These are phyloP conservation scores for Zygosaccharomyces rouxii DNA, from an alignment of 805 yeast species.

Conservation along the genomic window DNA sequence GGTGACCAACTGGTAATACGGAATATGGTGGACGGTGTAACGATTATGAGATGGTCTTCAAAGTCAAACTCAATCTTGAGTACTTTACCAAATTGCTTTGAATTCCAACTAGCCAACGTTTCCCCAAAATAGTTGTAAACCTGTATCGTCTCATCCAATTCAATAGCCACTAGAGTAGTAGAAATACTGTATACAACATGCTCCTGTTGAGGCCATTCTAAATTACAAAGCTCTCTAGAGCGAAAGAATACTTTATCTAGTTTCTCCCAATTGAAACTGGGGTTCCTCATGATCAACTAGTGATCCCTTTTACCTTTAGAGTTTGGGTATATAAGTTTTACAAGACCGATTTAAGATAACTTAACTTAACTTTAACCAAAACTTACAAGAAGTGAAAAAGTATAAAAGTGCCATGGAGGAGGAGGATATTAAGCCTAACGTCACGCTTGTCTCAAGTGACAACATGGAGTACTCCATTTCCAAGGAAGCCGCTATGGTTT, in stretches of 20 bases:
- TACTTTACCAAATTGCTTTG: slow-evolving; percentile 16
- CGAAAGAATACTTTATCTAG: slow-evolving; percentile 67
- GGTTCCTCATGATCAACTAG: slow-evolving; percentile 23
- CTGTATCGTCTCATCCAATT: slow-evolving; percentile 29
- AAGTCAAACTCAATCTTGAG: slow-evolving; percentile 23
- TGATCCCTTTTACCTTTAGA: neutral
- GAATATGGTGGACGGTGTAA: slow-evolving; percentile 17
- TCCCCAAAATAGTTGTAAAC: slow-evolving; percentile 39
- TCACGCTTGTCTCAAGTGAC: slow-evolving; percentile 72
- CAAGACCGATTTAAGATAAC: neutral
- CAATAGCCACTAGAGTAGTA: slow-evolving; percentile 41
- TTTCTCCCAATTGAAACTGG: slow-evolving; percentile 69
- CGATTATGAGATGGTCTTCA: slow-evolving; percentile 19
- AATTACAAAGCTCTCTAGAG: slow-evolving; percentile 36
- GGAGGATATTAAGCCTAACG: slow-evolving; percentile 30
- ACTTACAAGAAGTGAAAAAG: neutral
- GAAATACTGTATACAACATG: slow-evolving; percentile 37
- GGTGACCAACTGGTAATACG: slow-evolving; percentile 22
- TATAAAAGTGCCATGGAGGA: neutral
- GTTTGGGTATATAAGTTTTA: neutral
- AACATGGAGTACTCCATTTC: slow-evolving; percentile 57
- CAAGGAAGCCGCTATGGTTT: slow-evolving; percentile 71
- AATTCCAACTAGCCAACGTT: slow-evolving; percentile 10
- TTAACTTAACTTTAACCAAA: neutral
- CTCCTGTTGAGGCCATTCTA: slow-evolving; percentile 21